Percentiles rank a stretch among this genome's conserved stretches.
These are phyloP conservation scores for Xylariales sp. DNA, from an alignment of 2,329 filamentous ascomycete species.

Conservation along the genomic window DNA sequence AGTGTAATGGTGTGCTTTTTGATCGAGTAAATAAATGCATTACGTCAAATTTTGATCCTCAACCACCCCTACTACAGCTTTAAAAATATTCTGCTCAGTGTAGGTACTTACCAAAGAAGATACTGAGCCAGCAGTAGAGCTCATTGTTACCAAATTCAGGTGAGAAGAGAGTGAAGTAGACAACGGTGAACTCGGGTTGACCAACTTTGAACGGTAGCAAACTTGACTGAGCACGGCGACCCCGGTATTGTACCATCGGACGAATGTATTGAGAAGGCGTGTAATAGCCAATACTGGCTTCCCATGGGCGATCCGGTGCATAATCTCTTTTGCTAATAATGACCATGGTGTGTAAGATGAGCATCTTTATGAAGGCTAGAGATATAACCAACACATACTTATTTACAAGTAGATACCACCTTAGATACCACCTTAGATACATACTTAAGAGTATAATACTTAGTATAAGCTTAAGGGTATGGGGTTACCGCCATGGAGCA, in stretches of 20 bases:
- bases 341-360: too few species aligned
- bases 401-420: too few species aligned
- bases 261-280: background rate
- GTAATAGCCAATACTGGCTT: background rate
- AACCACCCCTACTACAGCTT: background rate
- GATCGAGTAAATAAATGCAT: background rate
- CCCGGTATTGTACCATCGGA: background rate
- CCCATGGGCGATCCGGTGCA: background rate
- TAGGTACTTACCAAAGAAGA: background rate
- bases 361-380: too few species aligned
- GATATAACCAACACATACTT: too few species aligned
- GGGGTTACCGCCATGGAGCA: too few species aligned
- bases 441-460: too few species aligned
- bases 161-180: background rate
- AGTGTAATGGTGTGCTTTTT: background rate
- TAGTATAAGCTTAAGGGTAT: too few species aligned
- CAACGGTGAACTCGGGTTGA: background rate
- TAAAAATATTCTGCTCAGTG: background rate
- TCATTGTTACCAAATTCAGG: background rate
- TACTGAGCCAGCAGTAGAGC: background rate
- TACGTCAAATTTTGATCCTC: background rate
- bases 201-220: background rate
- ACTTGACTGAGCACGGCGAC: background rate
- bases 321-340: background rate
- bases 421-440: too few species aligned